phyloP scores from a whole-genome alignment of 108 stramenopile genomes.

The Skeletonema marinoi region DNA sequence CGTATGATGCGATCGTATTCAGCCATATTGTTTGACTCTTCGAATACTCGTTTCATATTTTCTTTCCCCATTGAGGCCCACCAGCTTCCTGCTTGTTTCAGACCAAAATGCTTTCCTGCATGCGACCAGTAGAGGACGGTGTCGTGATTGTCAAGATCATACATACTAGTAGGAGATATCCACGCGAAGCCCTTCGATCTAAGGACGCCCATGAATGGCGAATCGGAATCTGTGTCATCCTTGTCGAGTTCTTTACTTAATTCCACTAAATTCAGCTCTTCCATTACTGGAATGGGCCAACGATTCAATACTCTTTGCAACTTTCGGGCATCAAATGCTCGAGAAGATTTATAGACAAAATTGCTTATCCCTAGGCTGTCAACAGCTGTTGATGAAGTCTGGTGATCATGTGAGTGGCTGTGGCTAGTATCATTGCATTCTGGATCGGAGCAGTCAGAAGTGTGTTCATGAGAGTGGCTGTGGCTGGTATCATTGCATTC shows the following conservation, averaged over 20 bases:
- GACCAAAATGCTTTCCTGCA: constrained; percentile 89
- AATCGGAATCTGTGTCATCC: constrained; percentile 11
- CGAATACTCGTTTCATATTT: constrained; percentile 61
- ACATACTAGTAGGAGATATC: constrained; percentile 79
- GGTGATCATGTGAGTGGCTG: constrained; percentile 55
- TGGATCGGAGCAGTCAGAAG: constrained; percentile 48
- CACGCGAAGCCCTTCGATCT: constrained; percentile 94
- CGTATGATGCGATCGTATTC: constrained; percentile 70
- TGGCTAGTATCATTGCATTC: constrained; percentile 44
- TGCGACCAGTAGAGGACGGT: constrained; percentile 93
- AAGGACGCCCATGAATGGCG: constrained; percentile 66
- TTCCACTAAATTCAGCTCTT: constrained; percentile 59
- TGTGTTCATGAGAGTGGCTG: constrained; percentile 21
- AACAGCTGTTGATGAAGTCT: constrained; percentile 44
- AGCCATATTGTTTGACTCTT: constrained; percentile 28
- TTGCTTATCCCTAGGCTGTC: constrained; percentile 75
- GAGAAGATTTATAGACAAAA: constrained; percentile 85
- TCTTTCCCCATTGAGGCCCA: constrained; percentile 78
- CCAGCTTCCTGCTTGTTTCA: constrained; percentile 84
- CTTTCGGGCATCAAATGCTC: constrained; percentile 77
- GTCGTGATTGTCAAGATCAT: constrained; percentile 43
- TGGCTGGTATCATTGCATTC: constrained; percentile 42
- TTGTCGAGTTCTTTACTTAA: constrained; percentile 25
- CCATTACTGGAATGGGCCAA: constrained; percentile 86
- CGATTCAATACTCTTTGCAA: constrained; percentile 45